Percentiles rank a stretch among this genome's conserved stretches.
phyloP scores from a whole-genome alignment of 2,329 filamentous ascomycete species.

The Volutella citrinella region DNA sequence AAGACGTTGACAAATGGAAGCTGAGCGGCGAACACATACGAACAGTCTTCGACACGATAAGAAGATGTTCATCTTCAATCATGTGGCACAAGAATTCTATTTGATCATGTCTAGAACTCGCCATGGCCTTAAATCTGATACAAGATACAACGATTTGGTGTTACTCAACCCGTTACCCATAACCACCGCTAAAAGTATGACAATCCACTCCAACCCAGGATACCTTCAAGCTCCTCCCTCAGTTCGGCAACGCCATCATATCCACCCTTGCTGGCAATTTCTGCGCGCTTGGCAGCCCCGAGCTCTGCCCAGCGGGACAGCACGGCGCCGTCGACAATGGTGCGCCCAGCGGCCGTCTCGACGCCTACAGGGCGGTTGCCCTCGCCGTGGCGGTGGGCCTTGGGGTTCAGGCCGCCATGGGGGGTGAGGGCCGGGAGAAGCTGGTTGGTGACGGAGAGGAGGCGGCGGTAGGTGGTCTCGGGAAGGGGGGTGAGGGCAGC shows the following conservation, averaged over 20 bases:
- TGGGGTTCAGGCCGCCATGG: slow-evolving; percentile 77
- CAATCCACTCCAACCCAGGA: slow-evolving; percentile 62
- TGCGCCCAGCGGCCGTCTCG: slow-evolving; percentile 58
- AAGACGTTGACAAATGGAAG: no score
- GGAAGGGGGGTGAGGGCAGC: slow-evolving; percentile 73
- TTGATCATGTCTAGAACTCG: no score
- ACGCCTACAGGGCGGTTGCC: slow-evolving; percentile 46
- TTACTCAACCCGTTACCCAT: no score
- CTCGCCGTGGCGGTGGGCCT: slow-evolving; percentile 64
- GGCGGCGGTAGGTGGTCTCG: slow-evolving; percentile 78
- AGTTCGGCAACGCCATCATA: slow-evolving; percentile 63
- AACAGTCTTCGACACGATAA: no score
- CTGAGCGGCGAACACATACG: no score
- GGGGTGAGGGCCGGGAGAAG: slow-evolving; percentile 74
- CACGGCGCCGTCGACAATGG: slow-evolving; percentile 75
- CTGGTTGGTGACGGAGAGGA: slow-evolving; percentile 78
- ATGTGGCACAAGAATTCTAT: no score
- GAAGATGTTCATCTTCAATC: no score
- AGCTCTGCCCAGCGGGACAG: slow-evolving; percentile 74
- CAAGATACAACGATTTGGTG: no score
- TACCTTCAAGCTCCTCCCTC: slow-evolving; percentile 64
- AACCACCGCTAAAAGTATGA: slow-evolving; percentile 52
- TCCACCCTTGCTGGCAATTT: slow-evolving; percentile 73
- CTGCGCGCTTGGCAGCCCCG: slow-evolving; percentile 65
- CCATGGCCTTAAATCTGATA: no score